These are phyloP conservation scores for Aspergillus aculeatinus DNA, from an alignment of 2,329 filamentous ascomycete species.

Conservation along the genomic window DNA sequence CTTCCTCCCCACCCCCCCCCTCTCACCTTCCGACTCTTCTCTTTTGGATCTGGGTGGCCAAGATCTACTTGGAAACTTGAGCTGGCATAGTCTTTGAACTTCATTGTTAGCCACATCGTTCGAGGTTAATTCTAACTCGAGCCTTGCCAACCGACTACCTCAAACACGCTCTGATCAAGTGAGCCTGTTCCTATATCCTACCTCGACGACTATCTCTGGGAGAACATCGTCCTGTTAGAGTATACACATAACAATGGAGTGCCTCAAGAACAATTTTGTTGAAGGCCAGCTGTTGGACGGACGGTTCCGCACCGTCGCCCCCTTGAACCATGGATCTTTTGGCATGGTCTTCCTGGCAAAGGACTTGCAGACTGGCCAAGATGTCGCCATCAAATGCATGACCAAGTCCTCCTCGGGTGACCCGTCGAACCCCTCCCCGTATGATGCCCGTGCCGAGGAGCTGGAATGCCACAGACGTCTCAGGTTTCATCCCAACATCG, in stretches of 20 bases:
- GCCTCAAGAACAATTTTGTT: conserved; percentile 37
- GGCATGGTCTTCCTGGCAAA: conserved; percentile 96
- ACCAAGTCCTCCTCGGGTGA: conserved; percentile 72
- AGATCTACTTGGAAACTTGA: conserved; percentile 21
- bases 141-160: conserved; percentile 15
- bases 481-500: conserved; percentile 81
- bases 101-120: conserved; percentile 32
- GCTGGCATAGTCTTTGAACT: conserved; percentile 29
- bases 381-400: conserved; percentile 94
- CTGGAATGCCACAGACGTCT: conserved; percentile 74
- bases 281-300: conserved; percentile 51
- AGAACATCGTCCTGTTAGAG: conserved; percentile 18
- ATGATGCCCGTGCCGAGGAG: conserved; percentile 69
- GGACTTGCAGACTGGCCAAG: conserved; percentile 72
- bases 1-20: conserved; percentile 23
- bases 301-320: conserved; percentile 86
- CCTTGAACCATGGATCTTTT: conserved; percentile 97
- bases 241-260: conserved; percentile 32
- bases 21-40: conserved; percentile 24
- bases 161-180: conserved; percentile 17
- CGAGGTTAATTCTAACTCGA: conserved; percentile 20
- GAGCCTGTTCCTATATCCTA: conserved; percentile 11
- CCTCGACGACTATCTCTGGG: conserved; percentile 12
- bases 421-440: conserved; percentile 62
- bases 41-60: conserved; percentile 26